phyloP scores from a whole-genome alignment of 2,329 filamentous ascomycete genomes.

The Trichoderma oligosporum region DNA sequence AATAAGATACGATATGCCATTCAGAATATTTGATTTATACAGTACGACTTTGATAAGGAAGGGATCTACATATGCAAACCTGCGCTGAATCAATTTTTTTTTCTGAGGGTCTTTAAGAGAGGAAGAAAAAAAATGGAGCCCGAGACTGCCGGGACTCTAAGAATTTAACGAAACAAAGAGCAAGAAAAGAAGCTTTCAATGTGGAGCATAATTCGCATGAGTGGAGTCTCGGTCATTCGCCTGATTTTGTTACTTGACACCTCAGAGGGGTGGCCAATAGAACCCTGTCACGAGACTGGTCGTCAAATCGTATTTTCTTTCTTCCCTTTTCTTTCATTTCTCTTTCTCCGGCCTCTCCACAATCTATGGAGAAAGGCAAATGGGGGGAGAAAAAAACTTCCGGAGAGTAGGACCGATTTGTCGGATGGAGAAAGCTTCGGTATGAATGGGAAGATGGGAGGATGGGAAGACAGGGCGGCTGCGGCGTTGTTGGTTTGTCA shows the following conservation, averaged over 20 bases:
- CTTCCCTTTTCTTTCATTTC: not conserved
- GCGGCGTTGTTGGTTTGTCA: constrained; percentile 1
- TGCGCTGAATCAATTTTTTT: constrained; percentile 5
- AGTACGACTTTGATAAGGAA: no score
- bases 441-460: constrained; percentile 14
- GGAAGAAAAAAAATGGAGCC: not conserved
- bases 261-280: not conserved
- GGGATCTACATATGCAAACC: constrained; percentile 4
- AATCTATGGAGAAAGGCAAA: constrained; percentile 4
- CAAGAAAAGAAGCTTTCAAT: constrained; percentile 10
- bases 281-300: constrained; percentile 1
- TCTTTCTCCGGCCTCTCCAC: constrained; percentile 3
- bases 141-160: constrained; percentile 11
- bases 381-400: constrained; percentile 12
- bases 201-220: not conserved
- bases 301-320: not conserved
- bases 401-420: constrained; percentile 17
- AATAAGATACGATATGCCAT: no score
- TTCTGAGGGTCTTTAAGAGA: not conserved
- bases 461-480: no score
- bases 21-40: no score
- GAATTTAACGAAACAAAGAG: not conserved
- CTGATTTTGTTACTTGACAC: no score
- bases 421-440: constrained; percentile 7
- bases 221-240: constrained; percentile 12